Percentiles rank a stretch among this genome's conserved stretches.
Conservation (phyloP, 1,139 yeast genomes). For the Yamadazyma songkhlaensis region DNA sequence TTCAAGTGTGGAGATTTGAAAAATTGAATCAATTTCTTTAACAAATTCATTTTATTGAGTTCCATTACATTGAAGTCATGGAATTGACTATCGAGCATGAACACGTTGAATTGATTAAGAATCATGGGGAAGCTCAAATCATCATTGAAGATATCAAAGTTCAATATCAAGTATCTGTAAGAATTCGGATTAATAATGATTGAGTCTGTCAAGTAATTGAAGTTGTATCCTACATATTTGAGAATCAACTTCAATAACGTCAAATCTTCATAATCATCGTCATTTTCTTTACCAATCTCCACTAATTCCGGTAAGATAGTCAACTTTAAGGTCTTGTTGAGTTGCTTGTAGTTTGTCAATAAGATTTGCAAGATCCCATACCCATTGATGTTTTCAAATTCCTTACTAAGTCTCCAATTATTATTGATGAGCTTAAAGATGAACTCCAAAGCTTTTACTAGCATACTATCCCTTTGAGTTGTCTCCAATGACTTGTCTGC, state of each 20-base stretch:
- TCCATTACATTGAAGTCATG: slow-evolving; percentile 48
- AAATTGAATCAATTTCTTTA: slow-evolving; percentile 53
- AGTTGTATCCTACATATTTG: slow-evolving; percentile 24
- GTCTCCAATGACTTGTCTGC: slow-evolving; percentile 11
- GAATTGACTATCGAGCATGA: slow-evolving; percentile 51
- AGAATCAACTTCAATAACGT: slow-evolving; percentile 23
- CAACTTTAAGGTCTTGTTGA: slow-evolving; percentile 20
- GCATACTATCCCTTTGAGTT: slow-evolving; percentile 18
- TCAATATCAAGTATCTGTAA: slow-evolving; percentile 29
- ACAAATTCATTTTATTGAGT: slow-evolving; percentile 50
- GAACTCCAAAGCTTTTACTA: slow-evolving; percentile 22
- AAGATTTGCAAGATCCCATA: slow-evolving; percentile 36
- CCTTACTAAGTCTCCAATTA: slow-evolving; percentile 39
- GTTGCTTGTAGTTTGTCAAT: slow-evolving; percentile 24
- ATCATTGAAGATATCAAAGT: slow-evolving; percentile 35
- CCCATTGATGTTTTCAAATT: slow-evolving; percentile 44
- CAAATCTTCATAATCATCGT: slow-evolving; percentile 5
- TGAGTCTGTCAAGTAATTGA: slow-evolving; percentile 23
- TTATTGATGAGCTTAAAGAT: slow-evolving; percentile 27
- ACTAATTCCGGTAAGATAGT: slow-evolving; percentile 2
- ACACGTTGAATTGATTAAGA: slow-evolving; percentile 53
- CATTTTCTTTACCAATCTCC: not conserved
- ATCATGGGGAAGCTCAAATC: slow-evolving; percentile 47
- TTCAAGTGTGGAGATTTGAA: slow-evolving; percentile 31
- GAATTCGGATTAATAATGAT: slow-evolving; percentile 28